Conservation (phyloP, 2,329 filamentous ascomycete species). For the Verticillium longisporum region DNA sequence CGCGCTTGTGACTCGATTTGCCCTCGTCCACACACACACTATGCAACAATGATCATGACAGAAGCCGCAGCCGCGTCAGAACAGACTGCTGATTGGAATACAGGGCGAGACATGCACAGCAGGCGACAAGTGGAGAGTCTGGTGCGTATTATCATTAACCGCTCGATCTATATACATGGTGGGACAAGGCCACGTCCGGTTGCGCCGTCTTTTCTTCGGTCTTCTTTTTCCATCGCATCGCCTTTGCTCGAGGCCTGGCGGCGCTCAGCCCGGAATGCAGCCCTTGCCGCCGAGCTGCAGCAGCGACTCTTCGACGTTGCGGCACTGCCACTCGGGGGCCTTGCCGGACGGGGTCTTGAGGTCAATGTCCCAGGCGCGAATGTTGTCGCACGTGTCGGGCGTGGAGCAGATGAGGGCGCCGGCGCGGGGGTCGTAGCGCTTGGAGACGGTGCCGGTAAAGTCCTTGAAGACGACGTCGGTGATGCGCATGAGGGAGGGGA, state of each 20-base stretch:
- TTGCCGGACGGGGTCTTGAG: conserved; percentile 39
- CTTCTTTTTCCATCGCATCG: background rate
- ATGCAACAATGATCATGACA: too few relatives aligned
- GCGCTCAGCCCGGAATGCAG: background rate
- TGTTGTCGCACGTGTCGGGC: conserved; percentile 31
- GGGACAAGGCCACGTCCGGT: too few relatives aligned
- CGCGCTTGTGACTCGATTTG: too few relatives aligned
- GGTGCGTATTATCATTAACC: too few relatives aligned
- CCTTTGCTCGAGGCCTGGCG: background rate
- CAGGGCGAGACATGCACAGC: too few relatives aligned
- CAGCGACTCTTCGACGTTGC: conserved; percentile 23
- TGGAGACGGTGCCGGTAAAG: conserved; percentile 20
- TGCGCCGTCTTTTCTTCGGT: too few relatives aligned
- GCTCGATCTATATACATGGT: too few relatives aligned
- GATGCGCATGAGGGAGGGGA: conserved; percentile 14
- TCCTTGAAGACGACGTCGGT: conserved; percentile 19
- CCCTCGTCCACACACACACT: too few relatives aligned
- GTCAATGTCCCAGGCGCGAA: conserved; percentile 36
- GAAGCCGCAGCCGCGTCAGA: too few relatives aligned
- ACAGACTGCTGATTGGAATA: too few relatives aligned
- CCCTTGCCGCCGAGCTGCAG: conserved; percentile 6
- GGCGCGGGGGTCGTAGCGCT: conserved; percentile 19
- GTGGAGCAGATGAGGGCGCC: conserved; percentile 18
- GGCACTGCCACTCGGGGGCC: conserved; percentile 32
- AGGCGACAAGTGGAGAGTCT: too few relatives aligned